Conservation (phyloP, 306 rosid species). For the Alnus rubra region DNA sequence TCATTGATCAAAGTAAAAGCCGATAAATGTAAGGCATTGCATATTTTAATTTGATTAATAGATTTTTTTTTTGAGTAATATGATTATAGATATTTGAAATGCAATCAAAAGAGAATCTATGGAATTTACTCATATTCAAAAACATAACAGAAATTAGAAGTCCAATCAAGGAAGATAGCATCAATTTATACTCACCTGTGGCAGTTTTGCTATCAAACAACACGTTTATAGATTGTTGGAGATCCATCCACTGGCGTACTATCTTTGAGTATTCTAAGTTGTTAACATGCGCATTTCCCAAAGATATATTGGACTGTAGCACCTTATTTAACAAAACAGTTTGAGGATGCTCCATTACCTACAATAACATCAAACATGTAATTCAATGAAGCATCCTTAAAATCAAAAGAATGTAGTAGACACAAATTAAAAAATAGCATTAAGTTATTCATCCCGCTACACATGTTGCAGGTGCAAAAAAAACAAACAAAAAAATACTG, state of each 20-base stretch:
- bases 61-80: too few relatives aligned
- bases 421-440: not conserved
- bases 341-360: slow-evolving; percentile 94
- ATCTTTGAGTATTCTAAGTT: slow-evolving; percentile 40
- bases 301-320: slow-evolving; percentile 59
- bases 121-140: not conserved
- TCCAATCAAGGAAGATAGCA: slow-evolving; percentile 13
- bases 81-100: not conserved
- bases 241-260: slow-evolving; percentile 70
- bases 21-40: not conserved
- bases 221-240: slow-evolving; percentile 78
- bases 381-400: slow-evolving; percentile 16
- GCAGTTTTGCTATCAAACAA: slow-evolving; percentile 72
- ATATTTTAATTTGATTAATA: not conserved
- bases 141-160: not conserved
- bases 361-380: slow-evolving; percentile 27
- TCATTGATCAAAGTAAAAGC: not conserved
- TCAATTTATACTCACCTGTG: slow-evolving; percentile 43
- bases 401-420: slow-evolving; percentile 27
- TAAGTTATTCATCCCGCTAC: too few relatives aligned
- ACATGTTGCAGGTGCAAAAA: too few relatives aligned
- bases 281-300: slow-evolving; percentile 59
- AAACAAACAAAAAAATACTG: too few relatives aligned
- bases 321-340: slow-evolving; percentile 73
- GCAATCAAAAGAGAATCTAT: not conserved